These are phyloP conservation scores for Grosmannia clavigera DNA, from an alignment of 2,329 filamentous ascomycete genomes.

Conservation along the genomic window DNA sequence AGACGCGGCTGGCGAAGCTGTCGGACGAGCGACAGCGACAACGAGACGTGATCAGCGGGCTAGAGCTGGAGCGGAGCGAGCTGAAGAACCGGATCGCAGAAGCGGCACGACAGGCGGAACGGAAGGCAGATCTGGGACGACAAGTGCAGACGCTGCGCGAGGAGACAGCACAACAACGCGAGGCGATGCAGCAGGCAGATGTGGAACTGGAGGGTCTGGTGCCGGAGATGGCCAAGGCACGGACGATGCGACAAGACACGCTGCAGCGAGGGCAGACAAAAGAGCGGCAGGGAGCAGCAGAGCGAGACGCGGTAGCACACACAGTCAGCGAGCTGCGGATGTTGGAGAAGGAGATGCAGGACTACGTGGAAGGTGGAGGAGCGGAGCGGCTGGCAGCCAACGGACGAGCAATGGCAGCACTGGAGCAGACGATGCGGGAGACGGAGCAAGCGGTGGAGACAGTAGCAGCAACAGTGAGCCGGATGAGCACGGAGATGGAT, in stretches of 20 bases:
- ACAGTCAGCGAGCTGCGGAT: conserved; percentile 67
- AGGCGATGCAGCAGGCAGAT: conserved; percentile 57
- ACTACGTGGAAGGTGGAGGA: conserved; percentile 67
- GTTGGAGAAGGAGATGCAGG: conserved; percentile 64
- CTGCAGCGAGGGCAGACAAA: conserved; percentile 57
- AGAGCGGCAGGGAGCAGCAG: conserved; percentile 59
- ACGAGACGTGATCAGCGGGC: conserved; percentile 50
- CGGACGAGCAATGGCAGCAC: conserved; percentile 51
- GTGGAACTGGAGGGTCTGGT: conserved; percentile 60
- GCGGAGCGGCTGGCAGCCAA: conserved; percentile 57
- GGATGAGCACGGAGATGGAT: conserved; percentile 62
- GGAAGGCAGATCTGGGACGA: conserved; percentile 56
- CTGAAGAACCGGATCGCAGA: conserved; percentile 59
- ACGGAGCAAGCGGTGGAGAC: conserved; percentile 56
- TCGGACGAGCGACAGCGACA: conserved; percentile 59
- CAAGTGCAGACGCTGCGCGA: conserved; percentile 65
- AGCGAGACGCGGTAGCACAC: conserved; percentile 58
- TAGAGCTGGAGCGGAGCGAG: conserved; percentile 71
- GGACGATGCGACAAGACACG: conserved; percentile 65
- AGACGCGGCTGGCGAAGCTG: conserved; percentile 52
- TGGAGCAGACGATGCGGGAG: conserved; percentile 53
- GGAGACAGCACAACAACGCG: conserved; percentile 55
- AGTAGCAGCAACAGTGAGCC: conserved; percentile 60
- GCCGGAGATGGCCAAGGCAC: conserved; percentile 64
- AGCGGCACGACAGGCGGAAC: conserved; percentile 64